These are phyloP conservation scores for Oxytropis ochrocephala DNA, from an alignment of 306 rosid species.

Conservation along the genomic window DNA sequence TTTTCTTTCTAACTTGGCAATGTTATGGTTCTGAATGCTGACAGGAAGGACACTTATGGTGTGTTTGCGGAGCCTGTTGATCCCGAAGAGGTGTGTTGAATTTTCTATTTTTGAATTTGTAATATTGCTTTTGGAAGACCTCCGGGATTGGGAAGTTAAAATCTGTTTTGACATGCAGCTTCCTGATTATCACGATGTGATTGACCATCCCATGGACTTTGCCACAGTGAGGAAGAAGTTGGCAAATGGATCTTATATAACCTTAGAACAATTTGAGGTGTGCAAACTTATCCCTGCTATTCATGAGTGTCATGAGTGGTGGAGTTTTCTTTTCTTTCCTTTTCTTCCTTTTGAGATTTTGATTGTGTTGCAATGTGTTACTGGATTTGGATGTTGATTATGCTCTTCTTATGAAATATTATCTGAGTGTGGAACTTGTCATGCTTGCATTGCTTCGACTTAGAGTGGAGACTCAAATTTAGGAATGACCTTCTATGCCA, in stretches of 20 bases:
- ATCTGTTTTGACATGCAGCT: conserved; percentile 58
- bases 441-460: background rate
- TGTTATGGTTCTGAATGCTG: conserved; percentile 24
- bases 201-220: conserved; percentile 96
- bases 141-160: conserved; percentile 20
- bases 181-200: conserved; percentile 93
- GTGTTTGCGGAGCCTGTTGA: conserved; percentile 97
- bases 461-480: background rate
- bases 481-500: background rate
- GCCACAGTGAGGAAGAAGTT: conserved; percentile 83
- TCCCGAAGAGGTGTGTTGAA: conserved; percentile 85
- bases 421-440: background rate
- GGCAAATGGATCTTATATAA: conserved; percentile 63
- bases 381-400: background rate
- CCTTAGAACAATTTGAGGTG: conserved; percentile 89
- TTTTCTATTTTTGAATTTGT: conserved; percentile 10
- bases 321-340: background rate
- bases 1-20: conserved; percentile 1
- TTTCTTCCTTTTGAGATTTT: background rate
- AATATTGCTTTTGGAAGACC: conserved; percentile 25
- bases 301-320: background rate
- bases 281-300: conserved; percentile 16
- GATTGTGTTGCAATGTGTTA: background rate
- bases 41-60: conserved; percentile 95
- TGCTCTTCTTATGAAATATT: background rate